A percentile compares a stretch with the other conserved stretches of the same genome.
Evolutionary conservation across 164 flowering plant genomes (phyloP).

Genomic region (Litsea cubeba): DNA sequence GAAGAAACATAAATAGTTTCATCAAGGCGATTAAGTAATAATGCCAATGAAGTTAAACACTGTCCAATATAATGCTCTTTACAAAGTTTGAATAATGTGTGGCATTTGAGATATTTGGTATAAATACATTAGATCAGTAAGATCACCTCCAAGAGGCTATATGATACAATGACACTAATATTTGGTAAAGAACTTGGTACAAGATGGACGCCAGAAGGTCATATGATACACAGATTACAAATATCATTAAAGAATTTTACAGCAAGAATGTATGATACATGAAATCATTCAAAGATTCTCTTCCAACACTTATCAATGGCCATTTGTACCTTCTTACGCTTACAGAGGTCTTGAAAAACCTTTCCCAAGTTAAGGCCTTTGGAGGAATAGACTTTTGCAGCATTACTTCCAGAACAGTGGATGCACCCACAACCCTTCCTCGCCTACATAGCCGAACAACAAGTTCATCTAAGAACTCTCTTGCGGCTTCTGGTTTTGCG

Average conservation of each 20-base stretch:
- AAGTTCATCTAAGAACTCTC: slow-evolving; percentile 74
- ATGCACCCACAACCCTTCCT: slow-evolving; percentile 52
- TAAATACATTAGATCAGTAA: slow-evolving; percentile 3
- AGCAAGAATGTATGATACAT: slow-evolving; percentile 15
- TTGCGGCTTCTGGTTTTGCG: slow-evolving; percentile 49
- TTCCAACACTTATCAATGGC: slow-evolving; percentile 58
- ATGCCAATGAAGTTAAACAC: neutral
- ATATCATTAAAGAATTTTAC: slow-evolving; percentile 14
- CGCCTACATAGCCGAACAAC: slow-evolving; percentile 49
- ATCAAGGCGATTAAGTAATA: too few relatives aligned
- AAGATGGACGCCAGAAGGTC: neutral
- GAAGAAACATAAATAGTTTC: too few relatives aligned
- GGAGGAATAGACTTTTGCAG: slow-evolving; percentile 63
- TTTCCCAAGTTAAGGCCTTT: slow-evolving; percentile 57
- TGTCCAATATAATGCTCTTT: neutral
- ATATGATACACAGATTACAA: slow-evolving; percentile 11
- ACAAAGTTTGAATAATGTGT: neutral
- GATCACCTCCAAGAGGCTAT: slow-evolving; percentile 1
- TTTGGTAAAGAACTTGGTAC: too few relatives aligned
- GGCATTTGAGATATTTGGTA: neutral
- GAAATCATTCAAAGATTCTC: slow-evolving; percentile 30
- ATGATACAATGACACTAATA: too few relatives aligned
- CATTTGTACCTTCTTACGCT: slow-evolving; percentile 40
- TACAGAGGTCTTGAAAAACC: slow-evolving; percentile 50
- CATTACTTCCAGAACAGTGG: slow-evolving; percentile 63